phyloP scores from a whole-genome alignment of 305 asterid species.

The Fraxinus floribunda region DNA sequence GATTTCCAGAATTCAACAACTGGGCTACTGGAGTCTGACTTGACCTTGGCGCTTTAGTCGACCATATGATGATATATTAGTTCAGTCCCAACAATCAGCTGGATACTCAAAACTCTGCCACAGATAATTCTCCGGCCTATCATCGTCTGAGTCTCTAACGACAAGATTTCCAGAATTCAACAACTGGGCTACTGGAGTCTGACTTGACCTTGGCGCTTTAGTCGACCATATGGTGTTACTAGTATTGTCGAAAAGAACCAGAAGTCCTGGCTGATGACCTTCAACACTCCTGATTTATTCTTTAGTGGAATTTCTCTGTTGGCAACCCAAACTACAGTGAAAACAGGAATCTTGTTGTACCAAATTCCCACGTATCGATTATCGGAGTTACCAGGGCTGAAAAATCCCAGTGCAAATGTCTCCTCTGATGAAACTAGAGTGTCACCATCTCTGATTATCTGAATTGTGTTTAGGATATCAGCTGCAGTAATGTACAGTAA shows the following conservation, averaged over 20 bases:
- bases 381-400: conserved; percentile 23
- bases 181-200: conserved; percentile 27
- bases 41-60: conserved; percentile 16
- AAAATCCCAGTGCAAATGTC: conserved; percentile 26
- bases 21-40: conserved; percentile 25
- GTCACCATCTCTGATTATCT: conserved; percentile 20
- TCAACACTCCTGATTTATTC: conserved; percentile 4
- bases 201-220: conserved; percentile 10
- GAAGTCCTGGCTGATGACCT: conserved; percentile 19
- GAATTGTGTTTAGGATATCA: conserved; percentile 13
- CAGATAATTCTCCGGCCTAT: conserved; percentile 11
- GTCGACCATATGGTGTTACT: conserved; percentile 21
- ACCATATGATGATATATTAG: conserved; percentile 28
- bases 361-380: conserved; percentile 31
- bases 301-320: conserved; percentile 26
- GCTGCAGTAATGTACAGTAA: not conserved
- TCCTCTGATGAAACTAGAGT: conserved; percentile 30
- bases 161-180: conserved; percentile 34
- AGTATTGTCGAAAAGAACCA: conserved; percentile 12
- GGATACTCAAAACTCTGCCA: conserved; percentile 35
- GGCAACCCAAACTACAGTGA: conserved; percentile 30
- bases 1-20: conserved; percentile 33
- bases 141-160: conserved; percentile 16
- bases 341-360: conserved; percentile 17
- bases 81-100: too few species aligned